Evolutionary conservation across 352 stramenopile species (phyloP), one percentile per base, ranked within the genome.

Genomic region (Pythium volutum): DNA sequence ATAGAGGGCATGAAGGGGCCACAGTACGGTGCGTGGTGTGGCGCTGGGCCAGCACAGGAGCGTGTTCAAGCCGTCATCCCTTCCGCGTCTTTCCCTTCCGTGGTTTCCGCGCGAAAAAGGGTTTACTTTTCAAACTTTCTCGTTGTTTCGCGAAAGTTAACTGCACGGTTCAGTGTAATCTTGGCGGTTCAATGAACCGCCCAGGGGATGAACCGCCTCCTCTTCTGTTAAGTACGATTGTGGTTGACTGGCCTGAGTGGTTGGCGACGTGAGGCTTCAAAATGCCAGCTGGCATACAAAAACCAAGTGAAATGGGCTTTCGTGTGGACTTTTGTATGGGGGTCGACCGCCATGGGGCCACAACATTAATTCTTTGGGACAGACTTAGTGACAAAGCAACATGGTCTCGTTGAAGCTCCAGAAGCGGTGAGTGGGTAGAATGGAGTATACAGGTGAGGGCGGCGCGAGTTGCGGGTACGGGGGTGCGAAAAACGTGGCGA

Each of bases 341-440:
- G 29, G 10, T 8, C 39, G 39, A 55, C 23, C 57, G 22, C 25
- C 10, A 27, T 27, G 23, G 26, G 25, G 18, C 50, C 46, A 41
- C 59, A 66, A 56, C 70, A 77, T 79, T 86, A 81, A 60, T 81
- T 91, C 81, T 88, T 91, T 91, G 82, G 82, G 82, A 89, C 80
- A 88, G 86, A 77, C 82, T 81, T 74, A 70, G 83, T 75, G 69
- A 85, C 77, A 79, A 70, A 59, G 38, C 85, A 87, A 72, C 85
- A 88, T 95, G 85, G 85, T 95, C 76, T 95, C 85, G 45, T 74
- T 95, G 67, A 95, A 93, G 81, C 82, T 95, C 58, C 85, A 95
- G 77, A 95, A 95, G 81, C 84, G 85, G 82, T 94, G 74, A 75
- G 84, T 88, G 27, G 8, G 50, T 11, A 7, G 38, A 43, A 36